A percentile compares a stretch with the other conserved stretches of the same genome.
phyloP scores from a whole-genome alignment of 31 red algal genomes.

The Endocladia muricata region DNA sequence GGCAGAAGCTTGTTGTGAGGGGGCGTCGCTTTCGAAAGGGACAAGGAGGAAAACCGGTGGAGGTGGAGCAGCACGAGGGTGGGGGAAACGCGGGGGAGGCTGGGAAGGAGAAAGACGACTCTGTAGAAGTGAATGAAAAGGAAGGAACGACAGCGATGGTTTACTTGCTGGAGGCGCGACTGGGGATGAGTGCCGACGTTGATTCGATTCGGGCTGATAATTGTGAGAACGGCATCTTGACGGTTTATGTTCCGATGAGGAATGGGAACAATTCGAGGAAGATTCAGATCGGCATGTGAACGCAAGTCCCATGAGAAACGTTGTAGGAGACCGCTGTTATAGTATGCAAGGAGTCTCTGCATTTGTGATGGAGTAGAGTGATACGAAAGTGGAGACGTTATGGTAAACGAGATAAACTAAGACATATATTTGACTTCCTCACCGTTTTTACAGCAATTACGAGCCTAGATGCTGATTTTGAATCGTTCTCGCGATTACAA shows the following conservation, averaged over 20 bases:
- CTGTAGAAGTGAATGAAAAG: not conserved
- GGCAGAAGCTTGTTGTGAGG: not conserved
- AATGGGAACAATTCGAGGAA: not conserved
- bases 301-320: no score
- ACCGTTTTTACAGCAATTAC: no score
- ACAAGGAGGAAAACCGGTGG: no score
- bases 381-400: no score
- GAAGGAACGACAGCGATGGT: not conserved
- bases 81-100: not conserved
- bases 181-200: not conserved
- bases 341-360: no score
- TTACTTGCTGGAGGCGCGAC: not conserved
- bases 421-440: no score
- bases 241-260: not conserved
- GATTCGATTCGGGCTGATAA: not conserved
- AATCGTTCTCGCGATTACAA: no score
- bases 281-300: constrained; percentile 1
- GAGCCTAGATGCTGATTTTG: no score
- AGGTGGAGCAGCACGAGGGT: not conserved
- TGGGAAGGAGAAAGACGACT: not conserved
- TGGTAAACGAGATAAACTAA: no score
- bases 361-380: no score
- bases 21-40: not conserved
- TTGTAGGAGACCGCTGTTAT: no score
- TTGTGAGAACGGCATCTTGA: not conserved